Base-by-base conservation (phyloP, 2,329 filamentous ascomycete species). In the Nigrospora osmanthi region DNA sequence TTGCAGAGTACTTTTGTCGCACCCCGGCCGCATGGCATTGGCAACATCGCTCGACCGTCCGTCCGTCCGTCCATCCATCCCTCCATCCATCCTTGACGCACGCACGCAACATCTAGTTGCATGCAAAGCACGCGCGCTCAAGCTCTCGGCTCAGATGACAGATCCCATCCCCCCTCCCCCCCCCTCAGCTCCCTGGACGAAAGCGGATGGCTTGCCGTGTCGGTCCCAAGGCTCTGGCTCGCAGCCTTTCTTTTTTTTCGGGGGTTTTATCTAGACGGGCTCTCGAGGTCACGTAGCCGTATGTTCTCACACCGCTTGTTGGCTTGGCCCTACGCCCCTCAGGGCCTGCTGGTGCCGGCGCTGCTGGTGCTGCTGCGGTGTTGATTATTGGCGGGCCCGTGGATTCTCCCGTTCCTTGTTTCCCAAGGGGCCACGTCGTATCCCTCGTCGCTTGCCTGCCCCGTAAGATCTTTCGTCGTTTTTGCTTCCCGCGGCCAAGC, bases 161-260 rank as follows among this genome's bases (percentile, higher is more conserved):
- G 42, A 44, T 44, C 39, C 23, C 23, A 6, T 7, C 23, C 23
- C 23, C 23, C 9, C 23, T 10, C 23, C 23, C 23, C 5, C 23
- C 23, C 23, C 23, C 23, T 10, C 23, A 28, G 23, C 23, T 28
- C 35, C 36, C 35, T 39, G 38, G 11, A 34, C 35, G 36, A 38
- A 23, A 36, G 43, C 43, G 38, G 43, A 33, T 40, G 42, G 42
- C 42, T 39, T 32, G 36, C 39, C 42, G 36, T 23, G 50, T 46
- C 54, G 51, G 55, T 55, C 52, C 55, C 55, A 56, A 48, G 50
- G 55, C 52, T 57, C 53, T 57, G 55, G 55, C 51, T 49, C 52
- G 47, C 53, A 53, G 50, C 53, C 53, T 57, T 52, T 45, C 54
- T 57, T 54, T 23, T 54, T 23, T 53, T 55, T 50, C 49, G 37